Evolutionary conservation across 2,329 filamentous ascomycete species (phyloP).

Genomic region (Lasiodiplodia sp.): DNA sequence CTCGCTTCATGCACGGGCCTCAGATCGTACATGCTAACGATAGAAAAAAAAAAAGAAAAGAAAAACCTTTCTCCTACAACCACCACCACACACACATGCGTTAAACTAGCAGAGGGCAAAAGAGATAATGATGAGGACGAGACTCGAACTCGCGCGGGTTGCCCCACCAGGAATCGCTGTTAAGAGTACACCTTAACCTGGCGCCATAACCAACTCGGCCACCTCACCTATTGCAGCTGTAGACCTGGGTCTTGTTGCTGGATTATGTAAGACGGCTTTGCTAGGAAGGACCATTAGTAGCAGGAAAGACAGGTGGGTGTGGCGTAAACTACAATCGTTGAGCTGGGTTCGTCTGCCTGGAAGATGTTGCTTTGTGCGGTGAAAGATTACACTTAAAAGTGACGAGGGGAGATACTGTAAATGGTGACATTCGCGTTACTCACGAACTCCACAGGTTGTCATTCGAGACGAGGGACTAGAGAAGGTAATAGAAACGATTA

Average conservation of each 20-base stretch:
- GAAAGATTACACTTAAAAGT: too few species aligned
- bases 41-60: not conserved
- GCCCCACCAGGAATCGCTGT: slow-evolving; percentile 14
- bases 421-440: too few species aligned
- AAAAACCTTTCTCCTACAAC: not conserved
- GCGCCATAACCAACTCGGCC: slow-evolving; percentile 22
- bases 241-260: not conserved
- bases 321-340: too few species aligned
- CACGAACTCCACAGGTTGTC: too few species aligned
- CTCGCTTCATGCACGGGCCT: too few species aligned
- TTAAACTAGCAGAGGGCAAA: not conserved
- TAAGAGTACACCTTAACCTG: slow-evolving; percentile 21
- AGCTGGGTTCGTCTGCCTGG: too few species aligned
- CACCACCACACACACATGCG: too few species aligned
- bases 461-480: too few species aligned
- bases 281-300: not conserved
- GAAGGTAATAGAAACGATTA: too few species aligned
- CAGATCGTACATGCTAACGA: too few species aligned
- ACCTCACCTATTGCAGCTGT: not conserved
- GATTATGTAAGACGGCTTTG: not conserved
- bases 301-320: not conserved
- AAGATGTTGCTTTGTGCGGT: too few species aligned
- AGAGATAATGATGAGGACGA: slow-evolving; percentile 11
- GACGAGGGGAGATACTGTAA: too few species aligned
- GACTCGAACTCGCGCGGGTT: slow-evolving; percentile 22